Percentiles rank a stretch among this genome's conserved stretches.
Evolutionary conservation across 2,329 filamentous ascomycete species (phyloP).

Genomic region (Calonectria pteridis): DNA sequence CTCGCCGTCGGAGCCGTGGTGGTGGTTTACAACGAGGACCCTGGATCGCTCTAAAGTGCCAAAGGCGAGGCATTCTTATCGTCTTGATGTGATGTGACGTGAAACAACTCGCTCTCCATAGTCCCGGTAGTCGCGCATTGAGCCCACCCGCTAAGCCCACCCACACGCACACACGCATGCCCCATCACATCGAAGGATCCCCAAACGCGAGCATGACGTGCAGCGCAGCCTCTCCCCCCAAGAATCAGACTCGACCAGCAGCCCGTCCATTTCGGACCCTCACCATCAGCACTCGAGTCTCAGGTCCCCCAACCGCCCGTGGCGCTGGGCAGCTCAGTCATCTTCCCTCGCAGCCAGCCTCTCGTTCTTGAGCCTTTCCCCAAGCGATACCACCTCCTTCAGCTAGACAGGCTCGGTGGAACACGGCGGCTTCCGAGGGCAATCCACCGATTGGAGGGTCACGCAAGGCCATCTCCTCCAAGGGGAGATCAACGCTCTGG

Average conservation of each 20-base stretch:
- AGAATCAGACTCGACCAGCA: slow-evolving; percentile 16
- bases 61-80: background rate
- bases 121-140: slow-evolving; percentile 1
- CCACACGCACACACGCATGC: background rate
- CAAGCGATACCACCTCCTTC: background rate
- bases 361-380: background rate
- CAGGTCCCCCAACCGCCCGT: slow-evolving; percentile 10
- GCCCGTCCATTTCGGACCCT: background rate
- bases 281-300: background rate
- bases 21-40: background rate
- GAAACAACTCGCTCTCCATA: slow-evolving; percentile 20
- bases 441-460: slow-evolving; percentile 17
- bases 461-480: background rate
- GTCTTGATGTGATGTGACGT: slow-evolving; percentile 6
- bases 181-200: slow-evolving; percentile 14
- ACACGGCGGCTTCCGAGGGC: slow-evolving; percentile 12
- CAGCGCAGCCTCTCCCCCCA: slow-evolving; percentile 8
- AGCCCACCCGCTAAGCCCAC: slow-evolving; percentile 7
- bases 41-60: background rate
- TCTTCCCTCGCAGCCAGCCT: slow-evolving; percentile 5
- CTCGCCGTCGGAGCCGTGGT: background rate
- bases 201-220: slow-evolving; percentile 29
- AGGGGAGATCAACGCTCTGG: background rate
- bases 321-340: slow-evolving; percentile 3
- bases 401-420: slow-evolving; percentile 11